Conservation (phyloP, 2,329 filamentous ascomycete genomes). For the Hypoxylon sp. region DNA sequence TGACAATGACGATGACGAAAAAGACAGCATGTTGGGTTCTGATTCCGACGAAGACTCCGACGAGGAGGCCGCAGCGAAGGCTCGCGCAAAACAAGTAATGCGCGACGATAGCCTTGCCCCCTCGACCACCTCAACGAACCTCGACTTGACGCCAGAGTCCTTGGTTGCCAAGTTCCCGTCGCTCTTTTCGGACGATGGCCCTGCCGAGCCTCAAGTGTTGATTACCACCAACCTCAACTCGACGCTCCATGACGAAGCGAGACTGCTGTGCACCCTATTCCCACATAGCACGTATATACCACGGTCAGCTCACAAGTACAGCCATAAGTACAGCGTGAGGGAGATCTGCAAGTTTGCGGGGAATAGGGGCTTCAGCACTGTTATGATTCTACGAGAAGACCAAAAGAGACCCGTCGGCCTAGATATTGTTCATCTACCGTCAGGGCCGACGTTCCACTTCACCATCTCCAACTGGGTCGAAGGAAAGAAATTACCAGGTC, state of each 20-base stretch:
- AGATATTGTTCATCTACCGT: constrained; percentile 83
- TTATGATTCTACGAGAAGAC: constrained; percentile 89
- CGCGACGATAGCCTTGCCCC: constrained; percentile 62
- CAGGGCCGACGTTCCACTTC: constrained; percentile 93
- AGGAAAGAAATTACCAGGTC: constrained; percentile 84
- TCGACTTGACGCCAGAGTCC: constrained; percentile 68
- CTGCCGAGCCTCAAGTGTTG: constrained; percentile 79
- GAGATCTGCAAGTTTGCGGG: constrained; percentile 89
- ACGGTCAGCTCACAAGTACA: constrained; percentile 81
- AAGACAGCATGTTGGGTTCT: constrained; percentile 82
- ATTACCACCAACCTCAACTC: constrained; percentile 92
- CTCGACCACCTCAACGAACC: constrained; percentile 69
- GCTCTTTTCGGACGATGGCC: constrained; percentile 67
- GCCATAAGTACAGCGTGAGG: constrained; percentile 88
- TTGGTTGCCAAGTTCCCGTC: constrained; percentile 68
- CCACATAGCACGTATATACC: constrained; percentile 88
- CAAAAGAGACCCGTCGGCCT: constrained; percentile 83
- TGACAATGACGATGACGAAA: constrained; percentile 63
- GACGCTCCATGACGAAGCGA: constrained; percentile 83
- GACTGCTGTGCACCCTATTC: constrained; percentile 81
- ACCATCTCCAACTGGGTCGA: constrained; percentile 89
- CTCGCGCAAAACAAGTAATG: constrained; percentile 54
- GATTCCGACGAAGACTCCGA: constrained; percentile 60
- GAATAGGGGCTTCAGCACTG: constrained; percentile 82
- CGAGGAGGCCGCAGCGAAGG: constrained; percentile 49